phyloP scores from a whole-genome alignment of 768 basidiomycete species.

The Coprinopsis marcescibilis region DNA sequence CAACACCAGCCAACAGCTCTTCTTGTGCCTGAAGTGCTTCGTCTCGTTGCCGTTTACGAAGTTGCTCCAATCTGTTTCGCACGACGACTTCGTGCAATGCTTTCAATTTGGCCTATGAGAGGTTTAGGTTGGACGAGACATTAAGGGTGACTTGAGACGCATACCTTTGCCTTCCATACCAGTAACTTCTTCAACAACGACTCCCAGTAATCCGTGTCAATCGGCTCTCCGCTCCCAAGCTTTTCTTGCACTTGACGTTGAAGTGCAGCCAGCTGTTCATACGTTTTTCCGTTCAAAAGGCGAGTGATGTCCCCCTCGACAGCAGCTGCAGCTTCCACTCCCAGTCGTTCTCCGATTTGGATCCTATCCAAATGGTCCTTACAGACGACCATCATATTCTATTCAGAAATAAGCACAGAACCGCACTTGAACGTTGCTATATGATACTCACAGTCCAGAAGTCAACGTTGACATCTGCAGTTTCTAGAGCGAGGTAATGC shows the following conservation, averaged over 20 bases:
- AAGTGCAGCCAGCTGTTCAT: slow-evolving; percentile 75
- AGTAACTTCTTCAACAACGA: slow-evolving; percentile 82
- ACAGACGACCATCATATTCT: slow-evolving; percentile 98
- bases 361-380: slow-evolving; percentile 83
- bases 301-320: slow-evolving; percentile 83
- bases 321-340: slow-evolving; percentile 64
- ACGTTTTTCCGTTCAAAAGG: slow-evolving; percentile 79
- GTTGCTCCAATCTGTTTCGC: slow-evolving; percentile 90
- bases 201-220: slow-evolving; percentile 99
- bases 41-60: slow-evolving; percentile 92
- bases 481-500: slow-evolving; percentile 83
- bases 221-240: slow-evolving; percentile 84
- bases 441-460: slow-evolving; percentile 85
- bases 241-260: slow-evolving; percentile 88
- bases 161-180: slow-evolving; percentile 95
- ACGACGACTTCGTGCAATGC: slow-evolving; percentile 94
- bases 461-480: slow-evolving; percentile 79
- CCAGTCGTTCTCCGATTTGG: slow-evolving; percentile 53
- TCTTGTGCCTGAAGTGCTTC: slow-evolving; percentile 93
- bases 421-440: background rate
- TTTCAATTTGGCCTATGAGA: slow-evolving; percentile 76
- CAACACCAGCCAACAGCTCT: slow-evolving; percentile 79
- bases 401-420: background rate
- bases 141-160: background rate
- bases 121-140: slow-evolving; percentile 5